These are phyloP conservation scores for Hymenoscyphus infarciens DNA, from an alignment of 2,329 filamentous ascomycete genomes.

Conservation along the genomic window DNA sequence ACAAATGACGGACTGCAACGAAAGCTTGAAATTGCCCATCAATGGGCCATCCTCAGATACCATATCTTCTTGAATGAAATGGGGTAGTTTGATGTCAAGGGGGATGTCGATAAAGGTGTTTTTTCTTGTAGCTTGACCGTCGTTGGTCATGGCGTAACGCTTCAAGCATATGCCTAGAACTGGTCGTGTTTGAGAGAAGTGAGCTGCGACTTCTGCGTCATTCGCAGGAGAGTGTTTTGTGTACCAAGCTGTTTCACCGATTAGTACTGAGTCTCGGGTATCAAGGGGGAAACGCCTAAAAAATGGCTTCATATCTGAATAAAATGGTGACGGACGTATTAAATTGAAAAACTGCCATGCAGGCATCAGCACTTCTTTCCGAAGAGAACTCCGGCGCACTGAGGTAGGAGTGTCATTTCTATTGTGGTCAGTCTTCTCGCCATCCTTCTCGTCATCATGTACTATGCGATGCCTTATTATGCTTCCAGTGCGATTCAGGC, in stretches of 20 bases:
- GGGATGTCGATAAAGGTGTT: conserved; percentile 91
- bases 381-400: conserved; percentile 37
- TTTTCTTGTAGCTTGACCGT: conserved; percentile 66
- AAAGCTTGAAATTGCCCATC: conserved; percentile 87
- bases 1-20: conserved; percentile 87
- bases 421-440: conserved; percentile 8
- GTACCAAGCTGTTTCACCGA: conserved; percentile 68
- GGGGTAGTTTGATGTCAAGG: conserved; percentile 74
- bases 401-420: conserved; percentile 31
- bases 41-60: conserved; percentile 59
- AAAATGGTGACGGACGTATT: conserved; percentile 62
- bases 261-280: conserved; percentile 34
- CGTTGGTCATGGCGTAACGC: conserved; percentile 72
- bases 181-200: conserved; percentile 78
- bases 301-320: conserved; percentile 25
- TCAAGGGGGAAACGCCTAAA: conserved; percentile 10
- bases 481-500: conserved; percentile 42
- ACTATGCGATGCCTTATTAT: conserved; percentile 57
- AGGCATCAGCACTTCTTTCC: conserved; percentile 88
- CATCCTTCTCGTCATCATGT: conserved; percentile 39
- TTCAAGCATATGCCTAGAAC: conserved; percentile 92
- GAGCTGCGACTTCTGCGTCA: conserved; percentile 80
- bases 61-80: conserved; percentile 81
- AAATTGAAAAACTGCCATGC: conserved; percentile 97
- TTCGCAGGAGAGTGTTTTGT: conserved; percentile 61